Conservation (phyloP, 371 early-diverging fungal genomes). For the Homolaphlyctis polyrhiza region DNA sequence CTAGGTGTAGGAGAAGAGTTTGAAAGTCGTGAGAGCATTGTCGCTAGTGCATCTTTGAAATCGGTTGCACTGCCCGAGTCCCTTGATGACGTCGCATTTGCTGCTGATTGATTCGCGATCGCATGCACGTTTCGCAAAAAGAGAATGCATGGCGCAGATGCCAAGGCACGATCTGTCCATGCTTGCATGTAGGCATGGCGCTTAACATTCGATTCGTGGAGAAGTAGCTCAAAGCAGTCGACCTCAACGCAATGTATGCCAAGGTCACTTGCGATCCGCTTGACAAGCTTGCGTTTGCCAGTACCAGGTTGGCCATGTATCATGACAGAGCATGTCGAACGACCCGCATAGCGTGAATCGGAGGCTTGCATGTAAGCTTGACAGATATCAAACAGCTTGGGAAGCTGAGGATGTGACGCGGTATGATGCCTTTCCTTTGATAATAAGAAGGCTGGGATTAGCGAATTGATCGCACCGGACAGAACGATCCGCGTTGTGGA, state of each 20-base stretch:
- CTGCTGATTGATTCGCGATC: no score
- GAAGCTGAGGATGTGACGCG: neutral
- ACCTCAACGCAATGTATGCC: conserved; percentile 64
- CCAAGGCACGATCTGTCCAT: neutral
- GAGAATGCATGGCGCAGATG: neutral
- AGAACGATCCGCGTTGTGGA: conserved; percentile 10
- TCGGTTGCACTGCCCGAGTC: no score
- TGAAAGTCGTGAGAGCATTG: neutral
- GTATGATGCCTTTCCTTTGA: no score
- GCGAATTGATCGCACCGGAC: conserved; percentile 56
- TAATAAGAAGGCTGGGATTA: conserved; percentile 53
- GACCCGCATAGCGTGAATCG: conserved; percentile 51
- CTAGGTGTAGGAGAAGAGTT: no score
- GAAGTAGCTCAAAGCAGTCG: neutral
- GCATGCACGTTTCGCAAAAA: neutral
- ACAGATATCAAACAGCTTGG: conserved; percentile 3
- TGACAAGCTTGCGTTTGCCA: conserved; percentile 70
- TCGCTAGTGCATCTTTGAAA: neutral
- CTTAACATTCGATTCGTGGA: neutral
- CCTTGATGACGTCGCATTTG: no score
- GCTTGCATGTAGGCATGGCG: neutral
- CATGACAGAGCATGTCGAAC: conserved; percentile 67
- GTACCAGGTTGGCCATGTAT: conserved; percentile 80
- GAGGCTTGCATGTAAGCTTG: neutral
- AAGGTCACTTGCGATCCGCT: conserved; percentile 57